A percentile compares a stretch with the other conserved stretches of the same genome.
Evolutionary conservation across 2,329 filamentous ascomycete genomes (phyloP).

Genomic region (Leptographium procerum): DNA sequence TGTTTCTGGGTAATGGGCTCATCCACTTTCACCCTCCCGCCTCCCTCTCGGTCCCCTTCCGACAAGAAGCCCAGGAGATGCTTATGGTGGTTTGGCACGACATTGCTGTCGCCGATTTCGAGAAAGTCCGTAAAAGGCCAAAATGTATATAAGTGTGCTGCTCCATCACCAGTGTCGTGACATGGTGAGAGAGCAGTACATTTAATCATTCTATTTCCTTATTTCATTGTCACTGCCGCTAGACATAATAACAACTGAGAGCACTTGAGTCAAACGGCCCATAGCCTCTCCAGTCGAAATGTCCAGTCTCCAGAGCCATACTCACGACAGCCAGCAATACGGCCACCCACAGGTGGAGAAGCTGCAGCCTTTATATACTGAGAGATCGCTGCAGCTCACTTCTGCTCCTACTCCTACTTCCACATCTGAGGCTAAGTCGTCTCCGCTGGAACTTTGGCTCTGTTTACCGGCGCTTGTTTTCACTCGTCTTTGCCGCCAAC

Average conservation of each 20-base stretch:
- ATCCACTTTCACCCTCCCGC: too few species aligned
- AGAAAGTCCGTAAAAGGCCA: too few species aligned
- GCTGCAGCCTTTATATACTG: not conserved
- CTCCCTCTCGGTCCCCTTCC: too few species aligned
- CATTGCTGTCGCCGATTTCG: not conserved
- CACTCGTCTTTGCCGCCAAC: conserved; percentile 17
- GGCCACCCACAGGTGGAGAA: too few species aligned
- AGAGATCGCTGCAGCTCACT: not conserved
- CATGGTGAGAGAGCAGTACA: not conserved
- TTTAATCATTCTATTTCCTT: not conserved
- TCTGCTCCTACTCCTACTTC: too few species aligned
- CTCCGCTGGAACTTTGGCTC: conserved; percentile 20
- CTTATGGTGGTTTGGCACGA: not conserved
- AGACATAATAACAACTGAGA: not conserved
- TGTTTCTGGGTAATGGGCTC: too few species aligned
- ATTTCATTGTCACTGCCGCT: not conserved
- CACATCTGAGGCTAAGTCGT: not conserved
- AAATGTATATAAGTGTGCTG: not conserved
- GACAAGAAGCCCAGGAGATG: not conserved
- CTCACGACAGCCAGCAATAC: not conserved
- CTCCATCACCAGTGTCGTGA: not conserved
- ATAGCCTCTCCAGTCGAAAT: not conserved
- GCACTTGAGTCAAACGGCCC: not conserved
- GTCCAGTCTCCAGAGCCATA: not conserved
- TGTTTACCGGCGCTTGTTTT: conserved; percentile 30